These are phyloP conservation scores for Paecilomyces variotii DNA, from an alignment of 2,329 filamentous ascomycete genomes.

Conservation along the genomic window DNA sequence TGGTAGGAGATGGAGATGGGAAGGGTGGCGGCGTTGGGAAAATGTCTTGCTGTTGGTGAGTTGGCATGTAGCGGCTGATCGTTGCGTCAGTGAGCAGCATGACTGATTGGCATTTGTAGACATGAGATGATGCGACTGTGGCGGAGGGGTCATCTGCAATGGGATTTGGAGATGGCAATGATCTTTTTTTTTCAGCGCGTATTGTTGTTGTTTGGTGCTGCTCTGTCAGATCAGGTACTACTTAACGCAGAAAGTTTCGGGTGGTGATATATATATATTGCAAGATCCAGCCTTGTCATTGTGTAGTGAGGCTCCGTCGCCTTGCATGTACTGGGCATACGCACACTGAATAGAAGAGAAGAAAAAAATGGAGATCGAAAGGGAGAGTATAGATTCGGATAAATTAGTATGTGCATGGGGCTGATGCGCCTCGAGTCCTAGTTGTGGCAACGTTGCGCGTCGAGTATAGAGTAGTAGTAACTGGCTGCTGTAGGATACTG, in stretches of 20 bases:
- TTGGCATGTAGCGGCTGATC: not conserved
- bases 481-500: not conserved
- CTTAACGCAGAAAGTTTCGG: not conserved
- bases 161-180: not conserved
- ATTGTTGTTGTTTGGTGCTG: not conserved
- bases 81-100: not conserved
- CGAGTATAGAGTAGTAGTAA: not conserved
- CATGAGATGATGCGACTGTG: not conserved
- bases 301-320: not conserved
- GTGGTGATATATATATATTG: not conserved
- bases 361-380: not conserved
- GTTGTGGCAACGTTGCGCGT: not conserved
- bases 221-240: not conserved
- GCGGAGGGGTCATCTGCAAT: not conserved
- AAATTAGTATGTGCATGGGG: not conserved
- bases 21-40: not conserved
- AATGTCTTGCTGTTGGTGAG: not conserved
- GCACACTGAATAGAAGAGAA: not conserved
- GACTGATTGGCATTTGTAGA: not conserved
- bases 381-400: not conserved
- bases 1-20: not conserved
- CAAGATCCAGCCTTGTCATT: not conserved
- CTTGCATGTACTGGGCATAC: not conserved
- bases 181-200: not conserved
- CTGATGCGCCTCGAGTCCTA: not conserved